A percentile compares a stretch with the other conserved stretches of the same genome.
These are phyloP conservation scores for Solanum medicagineum DNA, from an alignment of 257 asterid species.

Conservation along the genomic window DNA sequence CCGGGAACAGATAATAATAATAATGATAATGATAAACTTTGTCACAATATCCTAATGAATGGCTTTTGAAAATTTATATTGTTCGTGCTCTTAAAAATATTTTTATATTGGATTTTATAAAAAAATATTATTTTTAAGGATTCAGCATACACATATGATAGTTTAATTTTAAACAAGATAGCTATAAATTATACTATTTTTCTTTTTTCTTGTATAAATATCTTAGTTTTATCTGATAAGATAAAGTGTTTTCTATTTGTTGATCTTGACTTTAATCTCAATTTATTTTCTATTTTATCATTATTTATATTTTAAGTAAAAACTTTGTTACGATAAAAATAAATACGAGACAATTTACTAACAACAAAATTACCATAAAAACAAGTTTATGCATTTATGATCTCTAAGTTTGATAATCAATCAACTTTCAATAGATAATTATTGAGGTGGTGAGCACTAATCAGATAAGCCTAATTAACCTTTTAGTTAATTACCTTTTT, in stretches of 20 bases:
- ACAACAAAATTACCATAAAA: neutral
- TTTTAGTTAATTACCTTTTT: neutral
- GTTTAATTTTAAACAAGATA: neutral
- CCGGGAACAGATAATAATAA: neutral
- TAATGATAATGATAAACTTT: neutral
- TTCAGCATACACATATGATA: no score
- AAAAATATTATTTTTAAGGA: neutral
- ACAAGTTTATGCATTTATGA: neutral
- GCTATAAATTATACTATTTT: neutral
- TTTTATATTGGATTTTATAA: neutral
- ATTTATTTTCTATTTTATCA: neutral
- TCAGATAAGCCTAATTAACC: neutral
- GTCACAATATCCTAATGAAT: neutral
- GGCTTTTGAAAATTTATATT: neutral
- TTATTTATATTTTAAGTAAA: neutral
- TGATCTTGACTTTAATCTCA: neutral
- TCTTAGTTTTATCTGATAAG: neutral
- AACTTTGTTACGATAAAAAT: neutral
- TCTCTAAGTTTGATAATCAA: neutral
- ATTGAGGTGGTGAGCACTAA: neutral
- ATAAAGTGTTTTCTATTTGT: neutral
- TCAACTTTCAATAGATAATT: neutral
- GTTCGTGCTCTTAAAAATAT: neutral
- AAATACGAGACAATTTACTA: neutral
- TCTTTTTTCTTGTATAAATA: neutral